Conservation (phyloP, 2,329 filamentous ascomycete species). For the Cercospora zeina region DNA sequence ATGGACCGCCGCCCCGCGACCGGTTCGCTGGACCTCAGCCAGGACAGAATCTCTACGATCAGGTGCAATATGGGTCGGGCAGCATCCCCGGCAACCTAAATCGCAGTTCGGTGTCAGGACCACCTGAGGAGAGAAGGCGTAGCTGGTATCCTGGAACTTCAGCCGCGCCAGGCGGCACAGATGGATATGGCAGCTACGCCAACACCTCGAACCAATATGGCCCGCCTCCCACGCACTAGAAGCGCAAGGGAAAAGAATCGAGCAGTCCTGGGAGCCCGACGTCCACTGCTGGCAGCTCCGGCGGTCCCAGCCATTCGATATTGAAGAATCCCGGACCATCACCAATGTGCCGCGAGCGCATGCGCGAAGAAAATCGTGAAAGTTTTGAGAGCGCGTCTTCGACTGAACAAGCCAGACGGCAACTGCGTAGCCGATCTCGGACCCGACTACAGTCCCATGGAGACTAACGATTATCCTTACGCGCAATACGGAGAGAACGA, state of each 20-base stretch:
- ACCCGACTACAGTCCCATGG: constrained; percentile 13
- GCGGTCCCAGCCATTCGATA: constrained; percentile 18
- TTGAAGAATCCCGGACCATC: constrained; percentile 19
- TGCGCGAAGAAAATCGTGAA: constrained; percentile 17
- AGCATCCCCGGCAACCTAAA: constrained; percentile 13
- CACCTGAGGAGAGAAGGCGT: constrained; percentile 28
- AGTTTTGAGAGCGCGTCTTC: constrained; percentile 22
- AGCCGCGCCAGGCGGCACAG: constrained; percentile 26
- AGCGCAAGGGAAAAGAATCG: constrained; percentile 12
- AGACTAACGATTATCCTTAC: not conserved
- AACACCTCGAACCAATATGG: constrained; percentile 23
- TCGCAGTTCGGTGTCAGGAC: constrained; percentile 11
- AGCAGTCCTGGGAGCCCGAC: constrained; percentile 6
- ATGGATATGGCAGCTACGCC: constrained; percentile 32
- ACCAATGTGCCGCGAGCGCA: constrained; percentile 12
- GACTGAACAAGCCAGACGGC: constrained; percentile 17
- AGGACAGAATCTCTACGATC: constrained; percentile 23
- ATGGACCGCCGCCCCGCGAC: constrained; percentile 26
- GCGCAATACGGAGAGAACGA: not conserved
- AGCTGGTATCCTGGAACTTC: constrained; percentile 28
- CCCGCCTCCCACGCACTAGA: constrained; percentile 26
- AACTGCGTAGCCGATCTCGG: constrained; percentile 18
- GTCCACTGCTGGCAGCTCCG: not conserved
- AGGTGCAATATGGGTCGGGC: constrained; percentile 23
- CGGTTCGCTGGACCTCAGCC: constrained; percentile 23